Conservation (phyloP, 768 basidiomycete genomes). For the Trametes maxima region DNA sequence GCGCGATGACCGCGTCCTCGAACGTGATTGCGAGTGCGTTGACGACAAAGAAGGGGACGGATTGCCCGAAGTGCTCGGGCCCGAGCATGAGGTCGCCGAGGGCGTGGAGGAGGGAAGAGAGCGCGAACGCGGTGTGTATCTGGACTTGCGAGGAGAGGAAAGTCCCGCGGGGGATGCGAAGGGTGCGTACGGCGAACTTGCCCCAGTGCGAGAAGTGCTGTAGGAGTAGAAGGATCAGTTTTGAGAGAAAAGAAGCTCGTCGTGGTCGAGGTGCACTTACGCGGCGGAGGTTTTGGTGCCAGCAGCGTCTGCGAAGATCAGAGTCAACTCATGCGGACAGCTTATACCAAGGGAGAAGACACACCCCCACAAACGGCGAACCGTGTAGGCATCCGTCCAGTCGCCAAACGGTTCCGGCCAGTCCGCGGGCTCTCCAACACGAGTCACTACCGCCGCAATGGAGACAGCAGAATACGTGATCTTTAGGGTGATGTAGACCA, state of each 20-base stretch:
- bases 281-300: slow-evolving; percentile 42
- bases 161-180: slow-evolving; percentile 31
- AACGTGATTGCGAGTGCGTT: slow-evolving; percentile 40
- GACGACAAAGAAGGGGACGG: slow-evolving; percentile 33
- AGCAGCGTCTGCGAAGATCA: slow-evolving; percentile 30
- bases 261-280: slow-evolving; percentile 27
- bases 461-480: neutral
- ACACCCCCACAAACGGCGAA: slow-evolving; percentile 46
- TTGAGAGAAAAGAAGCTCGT: neutral
- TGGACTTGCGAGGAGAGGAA: slow-evolving; percentile 34
- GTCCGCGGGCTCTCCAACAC: slow-evolving; percentile 34
- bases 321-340: no score
- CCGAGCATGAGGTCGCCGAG: slow-evolving; percentile 36
- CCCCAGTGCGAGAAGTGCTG: slow-evolving; percentile 35
- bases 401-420: slow-evolving; percentile 45
- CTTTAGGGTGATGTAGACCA: neutral
- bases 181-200: slow-evolving; percentile 24
- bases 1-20: slow-evolving; percentile 35
- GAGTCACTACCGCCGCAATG: slow-evolving; percentile 15
- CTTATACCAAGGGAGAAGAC: slow-evolving; percentile 12
- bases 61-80: slow-evolving; percentile 14
- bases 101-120: slow-evolving; percentile 40
- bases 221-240: neutral
- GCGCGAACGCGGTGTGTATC: slow-evolving; percentile 38
- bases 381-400: slow-evolving; percentile 38